Percentiles rank a stretch among this genome's conserved stretches.
These are phyloP conservation scores for Aspergillus sp. DNA, from an alignment of 2,329 filamentous ascomycete species.

Conservation along the genomic window DNA sequence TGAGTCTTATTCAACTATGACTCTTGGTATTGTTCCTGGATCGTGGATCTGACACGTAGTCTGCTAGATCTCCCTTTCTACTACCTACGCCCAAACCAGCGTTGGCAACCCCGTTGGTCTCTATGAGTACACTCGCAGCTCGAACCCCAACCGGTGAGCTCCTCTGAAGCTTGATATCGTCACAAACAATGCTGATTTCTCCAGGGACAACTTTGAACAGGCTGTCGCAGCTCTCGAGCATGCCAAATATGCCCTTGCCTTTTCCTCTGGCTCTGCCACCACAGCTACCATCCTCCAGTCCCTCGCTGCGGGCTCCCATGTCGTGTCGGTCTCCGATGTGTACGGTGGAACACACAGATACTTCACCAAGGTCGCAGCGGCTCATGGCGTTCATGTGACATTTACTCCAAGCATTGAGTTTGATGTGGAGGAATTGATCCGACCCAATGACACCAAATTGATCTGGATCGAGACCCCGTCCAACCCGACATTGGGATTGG, in stretches of 20 bases:
- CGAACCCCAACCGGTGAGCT: conserved; percentile 76
- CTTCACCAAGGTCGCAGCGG: conserved; percentile 95
- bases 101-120: conserved; percentile 82
- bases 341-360: conserved; percentile 98
- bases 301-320: conserved; percentile 83
- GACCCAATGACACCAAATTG: conserved; percentile 74
- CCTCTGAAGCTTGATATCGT: too few species aligned
- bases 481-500: conserved; percentile 88
- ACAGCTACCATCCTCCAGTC: conserved; percentile 92
- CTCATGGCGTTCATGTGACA: conserved; percentile 89
- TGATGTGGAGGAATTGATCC: conserved; percentile 80
- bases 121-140: conserved; percentile 90
- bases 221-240: conserved; percentile 90
- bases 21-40: background rate
- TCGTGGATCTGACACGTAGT: conserved; percentile 7
- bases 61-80: conserved; percentile 78
- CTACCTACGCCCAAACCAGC: conserved; percentile 86
- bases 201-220: conserved; percentile 80
- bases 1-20: conserved; percentile 26
- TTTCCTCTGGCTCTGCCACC: conserved; percentile 88
- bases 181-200: background rate
- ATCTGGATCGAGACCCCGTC: conserved; percentile 97
- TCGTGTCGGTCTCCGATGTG: conserved; percentile 94
- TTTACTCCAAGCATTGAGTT: conserved; percentile 91
- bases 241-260: conserved; percentile 87